phyloP scores from a whole-genome alignment of 208 protist species.

The Tritrichomonas musculus region DNA sequence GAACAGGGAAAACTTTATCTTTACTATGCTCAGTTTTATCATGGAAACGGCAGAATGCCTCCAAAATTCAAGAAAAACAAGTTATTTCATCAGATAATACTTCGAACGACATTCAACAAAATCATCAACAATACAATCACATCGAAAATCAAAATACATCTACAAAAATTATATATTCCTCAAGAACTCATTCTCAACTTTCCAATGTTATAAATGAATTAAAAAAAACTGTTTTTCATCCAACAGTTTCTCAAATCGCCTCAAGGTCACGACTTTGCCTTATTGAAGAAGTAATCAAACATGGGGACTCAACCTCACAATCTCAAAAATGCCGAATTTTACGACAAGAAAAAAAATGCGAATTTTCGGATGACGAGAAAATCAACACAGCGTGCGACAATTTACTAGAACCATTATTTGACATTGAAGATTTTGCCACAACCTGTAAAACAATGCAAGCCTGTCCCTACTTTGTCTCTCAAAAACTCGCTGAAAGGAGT shows the following conservation, averaged over 20 bases:
- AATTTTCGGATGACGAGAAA: neutral
- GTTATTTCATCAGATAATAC: too few species aligned
- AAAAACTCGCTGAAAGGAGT: neutral
- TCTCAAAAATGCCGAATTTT: neutral
- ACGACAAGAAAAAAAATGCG: neutral
- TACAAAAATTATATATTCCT: neutral
- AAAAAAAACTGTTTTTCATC: neutral
- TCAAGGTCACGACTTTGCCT: neutral
- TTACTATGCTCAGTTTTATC: conserved; percentile 31
- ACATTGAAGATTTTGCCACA: neutral
- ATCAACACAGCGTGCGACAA: neutral
- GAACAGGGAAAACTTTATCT: conserved; percentile 35
- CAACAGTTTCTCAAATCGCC: neutral
- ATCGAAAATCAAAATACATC: neutral
- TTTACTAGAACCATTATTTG: neutral
- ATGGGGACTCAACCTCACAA: neutral
- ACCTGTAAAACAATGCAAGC: neutral
- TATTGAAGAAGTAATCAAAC: neutral
- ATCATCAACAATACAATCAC: neutral
- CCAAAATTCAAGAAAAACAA: too few species aligned
- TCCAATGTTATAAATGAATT: conserved; percentile 32
- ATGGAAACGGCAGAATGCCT: neutral
- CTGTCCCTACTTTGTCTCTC: neutral
- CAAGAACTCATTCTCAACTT: conserved; percentile 37
- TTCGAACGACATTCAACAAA: too few species aligned